Conservation (phyloP, 345 rosid species). For the Luvunga scandens region DNA sequence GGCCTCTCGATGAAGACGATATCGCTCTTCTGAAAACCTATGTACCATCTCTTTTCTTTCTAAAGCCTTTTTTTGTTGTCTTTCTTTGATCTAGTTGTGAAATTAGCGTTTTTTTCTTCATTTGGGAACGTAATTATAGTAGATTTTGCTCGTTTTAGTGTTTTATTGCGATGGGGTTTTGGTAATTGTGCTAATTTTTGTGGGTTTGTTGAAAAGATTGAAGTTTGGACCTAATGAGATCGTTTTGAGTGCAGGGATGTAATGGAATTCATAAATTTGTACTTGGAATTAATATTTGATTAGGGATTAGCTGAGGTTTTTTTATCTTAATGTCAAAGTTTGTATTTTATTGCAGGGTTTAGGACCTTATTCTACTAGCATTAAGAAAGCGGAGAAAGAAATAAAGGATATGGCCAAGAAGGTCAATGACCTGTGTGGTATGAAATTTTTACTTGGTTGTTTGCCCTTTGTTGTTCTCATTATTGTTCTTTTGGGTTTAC, state of each 20-base stretch:
- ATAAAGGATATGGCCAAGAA: slow-evolving; percentile 89
- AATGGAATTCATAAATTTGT: not conserved
- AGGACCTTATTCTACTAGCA: slow-evolving; percentile 84
- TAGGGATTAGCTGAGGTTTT: not conserved
- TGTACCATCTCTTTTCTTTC: slow-evolving; percentile 28
- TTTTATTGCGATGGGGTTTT: not conserved
- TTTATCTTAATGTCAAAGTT: not conserved
- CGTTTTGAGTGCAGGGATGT: not conserved
- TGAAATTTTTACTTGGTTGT: slow-evolving; percentile 8
- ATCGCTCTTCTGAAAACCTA: slow-evolving; percentile 94
- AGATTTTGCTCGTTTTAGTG: not conserved
- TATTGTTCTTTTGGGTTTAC: not conserved
- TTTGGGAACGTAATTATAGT: not conserved
- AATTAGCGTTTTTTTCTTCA: not conserved
- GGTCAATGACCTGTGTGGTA: slow-evolving; percentile 88
- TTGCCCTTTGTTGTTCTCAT: not conserved
- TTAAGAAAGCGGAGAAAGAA: slow-evolving; percentile 89
- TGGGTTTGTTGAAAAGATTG: not conserved
- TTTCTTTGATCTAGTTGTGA: not conserved
- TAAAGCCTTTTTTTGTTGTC: not conserved
- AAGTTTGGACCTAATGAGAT: not conserved
- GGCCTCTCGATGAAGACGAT: slow-evolving; percentile 87
- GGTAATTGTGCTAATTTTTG: not conserved
- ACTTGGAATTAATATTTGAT: not conserved
- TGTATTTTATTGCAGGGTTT: slow-evolving; percentile 53